Evolutionary conservation across 2,329 filamentous ascomycete genomes (phyloP), one percentile per base, ranked within the genome.

Genomic region (Cordyceps pruinosa): DNA sequence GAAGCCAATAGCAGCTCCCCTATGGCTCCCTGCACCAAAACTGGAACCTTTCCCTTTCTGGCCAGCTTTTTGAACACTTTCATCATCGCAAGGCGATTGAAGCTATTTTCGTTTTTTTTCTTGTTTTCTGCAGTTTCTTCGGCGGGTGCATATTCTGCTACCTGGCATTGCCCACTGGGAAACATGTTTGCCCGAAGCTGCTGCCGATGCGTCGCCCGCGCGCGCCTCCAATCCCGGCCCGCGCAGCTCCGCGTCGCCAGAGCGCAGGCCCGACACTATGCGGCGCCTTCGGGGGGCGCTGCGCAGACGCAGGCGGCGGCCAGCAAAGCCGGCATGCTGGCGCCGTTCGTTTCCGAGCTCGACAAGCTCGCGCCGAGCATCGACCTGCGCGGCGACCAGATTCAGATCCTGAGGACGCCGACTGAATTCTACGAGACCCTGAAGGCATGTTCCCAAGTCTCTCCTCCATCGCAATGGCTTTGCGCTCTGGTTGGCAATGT

Each of bases 301-400:
- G 34, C 35, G 56, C 58, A 60, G 41, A 51, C 34, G 56, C 64
- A 32, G n/a, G 52, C n/a, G 2, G 59, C 19, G 62, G 58, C 48
- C 49, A 59, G 21, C 52, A 68, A 69, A 47, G 67, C 67, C 5
- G 78, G 73, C 26, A 70, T 77, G 64, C 67, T 84, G 57, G 76
- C 77, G 26, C 78, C 81, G 13, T 77, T 88, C 68, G 70, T 82
- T 68, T 72, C 73, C 64, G 92, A 99, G 70, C 76, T 99, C 60
- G 94, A 99, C 70, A 87, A 82, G 64, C 84, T 97, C 62, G 88
- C 92, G 4, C 94, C 94, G n/a, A 87, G 89, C 45, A 96, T 99
- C 65, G 89, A 92, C 68, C 79, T 99, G 26, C 77, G 85, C 26
- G 89, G 90, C 2, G 89, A 89, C 5, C 84, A 93, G 58, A 88